These are phyloP conservation scores for Botryotinia narcissicola DNA, from an alignment of 2,329 filamentous ascomycete species.

Conservation along the genomic window DNA sequence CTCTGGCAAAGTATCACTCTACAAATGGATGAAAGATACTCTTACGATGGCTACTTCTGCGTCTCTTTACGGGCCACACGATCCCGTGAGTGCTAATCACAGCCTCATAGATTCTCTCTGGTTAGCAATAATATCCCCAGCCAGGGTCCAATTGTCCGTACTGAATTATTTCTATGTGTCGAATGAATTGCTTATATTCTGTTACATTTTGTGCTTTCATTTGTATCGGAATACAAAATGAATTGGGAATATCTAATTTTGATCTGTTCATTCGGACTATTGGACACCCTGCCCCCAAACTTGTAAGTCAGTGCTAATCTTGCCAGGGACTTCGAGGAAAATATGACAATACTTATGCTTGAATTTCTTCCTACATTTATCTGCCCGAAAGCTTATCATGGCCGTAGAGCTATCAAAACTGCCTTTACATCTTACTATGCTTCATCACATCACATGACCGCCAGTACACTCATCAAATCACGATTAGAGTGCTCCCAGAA, in stretches of 20 bases:
- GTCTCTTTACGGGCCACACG: conserved; percentile 47
- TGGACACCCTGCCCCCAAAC: background rate
- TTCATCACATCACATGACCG: conserved; percentile 34
- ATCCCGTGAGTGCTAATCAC: conserved; percentile 43
- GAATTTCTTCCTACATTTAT: conserved; percentile 39
- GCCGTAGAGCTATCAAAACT: conserved; percentile 42
- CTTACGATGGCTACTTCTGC: conserved; percentile 43
- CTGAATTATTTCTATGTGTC: background rate
- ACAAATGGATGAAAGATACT: conserved; percentile 42
- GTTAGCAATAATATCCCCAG: conserved; percentile 24
- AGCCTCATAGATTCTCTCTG: conserved; percentile 43
- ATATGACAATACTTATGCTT: conserved; percentile 37
- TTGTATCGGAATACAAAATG: background rate
- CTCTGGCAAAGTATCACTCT: conserved; percentile 40
- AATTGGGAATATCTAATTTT: background rate
- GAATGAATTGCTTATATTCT: background rate
- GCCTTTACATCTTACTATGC: conserved; percentile 37
- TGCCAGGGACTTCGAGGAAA: conserved; percentile 37
- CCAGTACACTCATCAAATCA: conserved; percentile 33
- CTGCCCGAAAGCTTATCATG: conserved; percentile 37
- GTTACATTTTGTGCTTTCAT: background rate
- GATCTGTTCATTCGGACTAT: background rate
- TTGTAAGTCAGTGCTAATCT: conserved; percentile 16
- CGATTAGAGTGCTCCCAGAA: conserved; percentile 38
- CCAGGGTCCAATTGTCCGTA: background rate